Evolutionary conservation across 306 rosid species (phyloP).

Genomic region (Gynostemma pentaphyllum): DNA sequence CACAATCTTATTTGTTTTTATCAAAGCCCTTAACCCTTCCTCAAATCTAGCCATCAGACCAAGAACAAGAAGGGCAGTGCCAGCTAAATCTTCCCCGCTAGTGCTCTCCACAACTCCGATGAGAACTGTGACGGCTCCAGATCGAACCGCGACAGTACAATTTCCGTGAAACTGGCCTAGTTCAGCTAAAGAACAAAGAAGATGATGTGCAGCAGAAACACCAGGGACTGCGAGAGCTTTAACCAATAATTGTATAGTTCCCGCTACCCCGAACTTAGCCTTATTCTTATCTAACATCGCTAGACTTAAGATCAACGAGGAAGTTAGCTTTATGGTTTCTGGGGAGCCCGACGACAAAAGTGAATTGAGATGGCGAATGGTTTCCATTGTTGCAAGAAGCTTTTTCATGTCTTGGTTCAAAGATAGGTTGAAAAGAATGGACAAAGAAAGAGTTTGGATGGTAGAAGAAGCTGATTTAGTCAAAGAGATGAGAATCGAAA

Average conservation of each 20-base stretch:
- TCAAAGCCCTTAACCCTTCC: conserved; percentile 58
- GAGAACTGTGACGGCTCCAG: conserved; percentile 39
- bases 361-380: conserved; percentile 47
- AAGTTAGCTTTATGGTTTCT: conserved; percentile 37
- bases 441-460: conserved; percentile 42
- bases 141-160: conserved; percentile 58
- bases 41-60: conserved; percentile 57
- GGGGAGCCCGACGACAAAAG: conserved; percentile 22
- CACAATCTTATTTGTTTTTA: conserved; percentile 26
- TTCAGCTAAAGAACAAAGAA: conserved; percentile 58
- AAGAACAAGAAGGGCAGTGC: conserved; percentile 45
- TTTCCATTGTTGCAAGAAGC: conserved; percentile 50
- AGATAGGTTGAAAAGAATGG: conserved; percentile 76
- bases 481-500: conserved; percentile 34
- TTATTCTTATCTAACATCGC: conserved; percentile 81
- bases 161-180: conserved; percentile 76
- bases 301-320: conserved; percentile 56
- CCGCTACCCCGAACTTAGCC: conserved; percentile 78
- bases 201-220: conserved; percentile 32
- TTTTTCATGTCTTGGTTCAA: conserved; percentile 52
- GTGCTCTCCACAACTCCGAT: conserved; percentile 30
- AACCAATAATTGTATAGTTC: conserved; percentile 50
- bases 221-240: conserved; percentile 22
- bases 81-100: conserved; percentile 35
- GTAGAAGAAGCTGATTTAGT: conserved; percentile 38